Base-by-base conservation (phyloP, 2,329 filamentous ascomycete species). In the Fusarium drepaniforme region DNA sequence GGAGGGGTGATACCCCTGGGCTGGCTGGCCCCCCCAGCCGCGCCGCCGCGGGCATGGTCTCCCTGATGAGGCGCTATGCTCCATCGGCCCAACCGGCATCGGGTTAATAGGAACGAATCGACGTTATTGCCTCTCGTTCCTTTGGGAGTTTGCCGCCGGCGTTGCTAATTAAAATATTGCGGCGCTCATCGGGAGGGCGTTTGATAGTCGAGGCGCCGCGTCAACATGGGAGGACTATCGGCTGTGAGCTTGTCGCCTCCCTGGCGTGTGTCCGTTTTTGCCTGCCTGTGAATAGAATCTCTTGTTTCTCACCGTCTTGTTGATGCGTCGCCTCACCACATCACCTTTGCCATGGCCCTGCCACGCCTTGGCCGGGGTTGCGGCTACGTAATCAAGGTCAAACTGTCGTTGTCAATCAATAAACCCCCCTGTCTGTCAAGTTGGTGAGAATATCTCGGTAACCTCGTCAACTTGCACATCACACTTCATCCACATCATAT, bases 81-180 rank as follows among this genome's bases (percentile, higher is more conserved):
- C 64, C 63, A 76, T 73, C 73, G 73, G 73, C 53, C 71, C 60
- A 77, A 42, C 67, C 63, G 69, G 68, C 64, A 75, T 77, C 67
- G 72, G 64, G 71, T 68, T 64, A 67, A 68, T 59, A 73, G 53
- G 56, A 63, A 73, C 51, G 61, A 72, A 73, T 74, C 66, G 66
- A 68, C 58, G 56, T 59, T 59, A 60, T 25, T 42, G 25, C 65
- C 65, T 60, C 40, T 68, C 65, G 38, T 28, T 70, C 30, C 60
- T 72, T 40, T 46, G 38, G 40, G 30, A 40, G 33, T 59, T 73
- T 38, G 72, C 59, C 51, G 67, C 46, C 33, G 56, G 25, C 37
- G 66, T 51, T 73, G 62, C 67, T 78, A 66, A 77, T 77, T 75
- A 75, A 30, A 74, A 72, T 72, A 67, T 59, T 60, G 71, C 56